A percentile compares a stretch with the other conserved stretches of the same genome.
phyloP scores from a whole-genome alignment of 371 early-diverging fungal genomes.

The Saksenaea oblongispora region DNA sequence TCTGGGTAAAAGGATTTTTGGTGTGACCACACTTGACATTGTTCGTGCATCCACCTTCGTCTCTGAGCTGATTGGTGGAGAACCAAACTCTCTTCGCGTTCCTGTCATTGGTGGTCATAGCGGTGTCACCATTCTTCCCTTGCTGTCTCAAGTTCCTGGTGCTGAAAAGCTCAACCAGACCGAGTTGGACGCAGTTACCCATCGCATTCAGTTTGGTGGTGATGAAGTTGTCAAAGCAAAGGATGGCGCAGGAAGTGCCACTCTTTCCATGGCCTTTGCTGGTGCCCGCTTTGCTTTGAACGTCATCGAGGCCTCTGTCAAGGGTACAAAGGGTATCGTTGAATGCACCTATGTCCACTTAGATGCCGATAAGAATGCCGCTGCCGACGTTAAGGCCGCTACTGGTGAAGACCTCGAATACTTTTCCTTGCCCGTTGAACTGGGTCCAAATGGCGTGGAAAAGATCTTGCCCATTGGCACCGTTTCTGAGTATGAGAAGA shows the following conservation, averaged over 20 bases:
- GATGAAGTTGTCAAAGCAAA: conserved; percentile 97
- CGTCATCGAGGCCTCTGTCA: conserved; percentile 69
- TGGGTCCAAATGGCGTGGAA: conserved; percentile 76
- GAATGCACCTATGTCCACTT: conserved; percentile 86
- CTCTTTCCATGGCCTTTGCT: conserved; percentile 91
- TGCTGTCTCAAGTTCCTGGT: conserved; percentile 65
- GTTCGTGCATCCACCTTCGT: conserved; percentile 89
- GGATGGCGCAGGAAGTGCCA: conserved; percentile 81
- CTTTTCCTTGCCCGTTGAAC: conserved; percentile 85
- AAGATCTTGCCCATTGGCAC: conserved; percentile 73
- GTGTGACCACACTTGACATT: conserved; percentile 89
- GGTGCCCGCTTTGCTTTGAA: conserved; percentile 84
- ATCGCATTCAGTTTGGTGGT: conserved; percentile 93
- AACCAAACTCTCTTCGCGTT: conserved; percentile 62
- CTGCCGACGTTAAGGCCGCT: conserved; percentile 54
- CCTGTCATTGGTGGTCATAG: conserved; percentile 94
- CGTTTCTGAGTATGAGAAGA: conserved; percentile 70
- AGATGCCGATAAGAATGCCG: conserved; percentile 61
- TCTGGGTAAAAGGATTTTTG: conserved; percentile 66
- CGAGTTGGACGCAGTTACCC: conserved; percentile 74
- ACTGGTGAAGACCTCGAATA: conserved; percentile 62
- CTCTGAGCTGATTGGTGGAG: conserved; percentile 51
- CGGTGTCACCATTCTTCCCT: conserved; percentile 87
- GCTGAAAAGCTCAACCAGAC: conserved; percentile 64
- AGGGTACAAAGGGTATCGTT: conserved; percentile 62